Percentiles rank a stretch among this genome's conserved stretches.
Evolutionary conservation across 768 basidiomycete genomes (phyloP).

Genomic region (Suillus spraguei): DNA sequence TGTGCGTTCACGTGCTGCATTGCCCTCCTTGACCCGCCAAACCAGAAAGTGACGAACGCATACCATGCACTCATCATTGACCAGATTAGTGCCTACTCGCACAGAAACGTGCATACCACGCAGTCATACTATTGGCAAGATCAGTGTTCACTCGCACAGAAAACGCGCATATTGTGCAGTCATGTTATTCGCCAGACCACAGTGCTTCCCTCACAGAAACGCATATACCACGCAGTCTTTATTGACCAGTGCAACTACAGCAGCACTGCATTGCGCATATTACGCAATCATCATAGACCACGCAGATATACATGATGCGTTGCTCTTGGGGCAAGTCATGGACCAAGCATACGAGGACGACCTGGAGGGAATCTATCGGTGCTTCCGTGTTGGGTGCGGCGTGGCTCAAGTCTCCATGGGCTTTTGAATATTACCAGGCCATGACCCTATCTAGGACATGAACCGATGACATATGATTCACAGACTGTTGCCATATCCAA

Average conservation of each 20-base stretch:
- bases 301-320: conserved; percentile 2
- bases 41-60: neutral
- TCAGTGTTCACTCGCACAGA: conserved; percentile 2
- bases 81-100: neutral
- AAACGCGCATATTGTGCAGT: neutral
- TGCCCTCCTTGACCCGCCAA: conserved; percentile 11
- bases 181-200: neutral
- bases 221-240: neutral
- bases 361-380: conserved; percentile 12
- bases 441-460: conserved; percentile 1
- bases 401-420: conserved; percentile 9
- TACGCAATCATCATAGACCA: neutral
- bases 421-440: neutral
- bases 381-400: conserved; percentile 16
- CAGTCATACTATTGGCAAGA: neutral
- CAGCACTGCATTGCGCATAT: neutral
- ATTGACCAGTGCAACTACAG: neutral
- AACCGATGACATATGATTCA: neutral
- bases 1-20: conserved; percentile 10
- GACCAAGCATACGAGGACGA: conserved; percentile 10
- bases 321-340: conserved; percentile 11
- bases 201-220: neutral
- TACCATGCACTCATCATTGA: neutral
- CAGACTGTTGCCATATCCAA: neutral
- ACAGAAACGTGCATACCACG: neutral